These are phyloP conservation scores for Limtongozyma cylindracea DNA, from an alignment of 805 yeast genomes.

Conservation along the genomic window DNA sequence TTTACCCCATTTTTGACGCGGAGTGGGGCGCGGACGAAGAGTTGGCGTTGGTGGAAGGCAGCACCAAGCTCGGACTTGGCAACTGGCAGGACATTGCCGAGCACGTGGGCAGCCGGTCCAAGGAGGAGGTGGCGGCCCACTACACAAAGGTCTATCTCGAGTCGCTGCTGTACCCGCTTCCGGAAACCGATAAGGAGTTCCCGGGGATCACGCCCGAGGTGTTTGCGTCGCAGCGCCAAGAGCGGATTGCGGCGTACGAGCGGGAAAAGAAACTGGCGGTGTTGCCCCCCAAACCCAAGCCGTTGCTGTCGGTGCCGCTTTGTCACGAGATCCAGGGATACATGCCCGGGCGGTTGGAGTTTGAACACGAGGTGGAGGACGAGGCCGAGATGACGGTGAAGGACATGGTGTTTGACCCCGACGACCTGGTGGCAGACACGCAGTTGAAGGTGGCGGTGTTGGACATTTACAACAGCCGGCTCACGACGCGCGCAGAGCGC, in stretches of 20 bases:
- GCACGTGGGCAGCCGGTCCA: slow-evolving; percentile 77
- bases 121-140: slow-evolving; percentile 78
- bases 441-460: slow-evolving; percentile 72
- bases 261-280: slow-evolving; percentile 40
- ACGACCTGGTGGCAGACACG: slow-evolving; percentile 70
- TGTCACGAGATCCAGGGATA: slow-evolving; percentile 95
- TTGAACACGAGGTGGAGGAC: slow-evolving; percentile 88
- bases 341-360: slow-evolving; percentile 97
- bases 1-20: slow-evolving; percentile 71
- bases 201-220: slow-evolving; percentile 31
- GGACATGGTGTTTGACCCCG: slow-evolving; percentile 89
- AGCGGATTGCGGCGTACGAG: slow-evolving; percentile 46
- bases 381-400: slow-evolving; percentile 89
- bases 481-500: slow-evolving; percentile 82
- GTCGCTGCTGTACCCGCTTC: slow-evolving; percentile 61
- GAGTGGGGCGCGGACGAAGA: slow-evolving; percentile 99
- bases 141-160: slow-evolving; percentile 49
- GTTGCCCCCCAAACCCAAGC: slow-evolving; percentile 68
- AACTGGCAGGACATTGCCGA: slow-evolving; percentile 98
- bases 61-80: slow-evolving; percentile 80
- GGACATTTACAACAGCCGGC: slow-evolving; percentile 72
- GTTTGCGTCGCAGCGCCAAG: slow-evolving; percentile 40
- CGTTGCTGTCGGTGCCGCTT: slow-evolving; percentile 79
- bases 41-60: slow-evolving; percentile 64
- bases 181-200: slow-evolving; percentile 58